Conservation (phyloP, 257 asterid species). For the Solanum clarkiae region DNA sequence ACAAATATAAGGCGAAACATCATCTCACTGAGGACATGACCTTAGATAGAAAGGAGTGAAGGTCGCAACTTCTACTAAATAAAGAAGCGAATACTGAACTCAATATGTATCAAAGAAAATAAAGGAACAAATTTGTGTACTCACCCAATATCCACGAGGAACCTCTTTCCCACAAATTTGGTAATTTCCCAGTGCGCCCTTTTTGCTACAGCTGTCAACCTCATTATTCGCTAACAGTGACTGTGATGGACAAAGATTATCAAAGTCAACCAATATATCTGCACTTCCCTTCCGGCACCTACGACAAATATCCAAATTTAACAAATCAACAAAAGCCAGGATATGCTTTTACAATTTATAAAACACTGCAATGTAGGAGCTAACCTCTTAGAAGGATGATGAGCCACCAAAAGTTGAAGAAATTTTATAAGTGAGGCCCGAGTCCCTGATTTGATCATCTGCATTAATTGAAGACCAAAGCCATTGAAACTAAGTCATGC, state of each 20-base stretch:
- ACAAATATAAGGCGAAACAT: no score
- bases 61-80: not conserved
- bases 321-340: not conserved
- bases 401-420: slow-evolving; percentile 84
- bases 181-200: slow-evolving; percentile 29
- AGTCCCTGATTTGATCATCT: slow-evolving; percentile 83
- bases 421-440: slow-evolving; percentile 55
- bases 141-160: slow-evolving; percentile 98
- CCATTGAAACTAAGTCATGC: not conserved
- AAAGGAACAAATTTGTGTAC: slow-evolving; percentile 2
- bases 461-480: slow-evolving; percentile 1
- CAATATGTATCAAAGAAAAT: not conserved
- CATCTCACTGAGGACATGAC: no score
- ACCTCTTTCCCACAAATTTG: slow-evolving; percentile 83
- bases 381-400: slow-evolving; percentile 94
- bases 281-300: slow-evolving; percentile 98
- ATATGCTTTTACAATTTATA: not conserved
- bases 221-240: slow-evolving; percentile 11
- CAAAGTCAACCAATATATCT: slow-evolving; percentile 77
- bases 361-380: not conserved
- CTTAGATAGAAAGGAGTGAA: no score
- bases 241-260: slow-evolving; percentile 32
- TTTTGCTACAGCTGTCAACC: slow-evolving; percentile 22
- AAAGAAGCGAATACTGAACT: not conserved
- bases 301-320: slow-evolving; percentile 2